Evolutionary conservation across 805 yeast genomes (phyloP).

Genomic region (Zygosaccharomyces rouxii): DNA sequence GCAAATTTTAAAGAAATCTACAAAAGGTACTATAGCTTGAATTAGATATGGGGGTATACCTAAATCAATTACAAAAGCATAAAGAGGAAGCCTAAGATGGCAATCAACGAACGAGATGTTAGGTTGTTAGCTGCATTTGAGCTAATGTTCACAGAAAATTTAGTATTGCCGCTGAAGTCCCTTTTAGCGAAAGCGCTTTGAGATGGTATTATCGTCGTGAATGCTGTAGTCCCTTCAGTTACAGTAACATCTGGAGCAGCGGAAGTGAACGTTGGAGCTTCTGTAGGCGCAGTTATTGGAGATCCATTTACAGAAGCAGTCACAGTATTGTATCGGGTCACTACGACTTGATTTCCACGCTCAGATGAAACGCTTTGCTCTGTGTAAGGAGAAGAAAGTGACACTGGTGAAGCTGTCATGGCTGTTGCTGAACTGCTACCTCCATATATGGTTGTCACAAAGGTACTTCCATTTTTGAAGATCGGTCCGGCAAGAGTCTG

Average conservation of each 20-base stretch:
- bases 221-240: slow-evolving; percentile 53
- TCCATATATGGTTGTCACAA: background rate
- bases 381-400: background rate
- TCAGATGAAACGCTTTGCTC: no score
- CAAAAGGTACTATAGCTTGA: no score
- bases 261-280: background rate
- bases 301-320: background rate
- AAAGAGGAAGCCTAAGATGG: background rate
- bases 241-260: slow-evolving; percentile 10
- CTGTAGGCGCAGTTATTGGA: background rate
- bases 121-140: background rate
- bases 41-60: background rate
- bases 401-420: background rate
- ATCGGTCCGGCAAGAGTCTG: background rate
- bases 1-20: no score
- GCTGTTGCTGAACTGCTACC: background rate
- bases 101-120: background rate
- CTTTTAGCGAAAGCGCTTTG: background rate
- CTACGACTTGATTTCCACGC: background rate
- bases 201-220: slow-evolving; percentile 31
- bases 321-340: background rate
- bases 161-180: background rate
- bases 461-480: background rate
- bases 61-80: background rate
- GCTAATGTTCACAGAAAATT: background rate